Evolutionary conservation across 2,329 filamentous ascomycete species (phyloP), one percentile per base, ranked within the genome.

Genomic region (Coniochaeta sp.): DNA sequence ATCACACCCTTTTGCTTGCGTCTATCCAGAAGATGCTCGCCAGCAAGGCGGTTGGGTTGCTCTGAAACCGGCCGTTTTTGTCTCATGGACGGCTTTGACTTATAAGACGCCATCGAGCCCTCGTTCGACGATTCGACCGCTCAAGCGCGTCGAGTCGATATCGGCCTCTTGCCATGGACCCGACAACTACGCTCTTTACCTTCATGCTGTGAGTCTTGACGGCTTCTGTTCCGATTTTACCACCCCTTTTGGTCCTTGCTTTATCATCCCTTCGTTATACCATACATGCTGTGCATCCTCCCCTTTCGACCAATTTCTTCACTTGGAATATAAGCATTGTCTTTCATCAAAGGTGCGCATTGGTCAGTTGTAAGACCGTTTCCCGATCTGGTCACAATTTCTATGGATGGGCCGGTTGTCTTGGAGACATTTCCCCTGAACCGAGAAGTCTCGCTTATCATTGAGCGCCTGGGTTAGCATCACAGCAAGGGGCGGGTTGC

Each of bases 171-270:
- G 59, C 50, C 63, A 81, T 82, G 79, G 78, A 82, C 67, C 79
- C 79, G 50, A 74, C 74, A 38, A 86, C 83, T 20, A 84, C 84
- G 53, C 79, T 87, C 58, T 77, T 86, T 64, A 86, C 84, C 55
- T 87, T 87, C 65, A 76, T 83, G 69, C 68, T 85, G 82, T 85
- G 72, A 80, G 81, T 82, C 56, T 27, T 32, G 20, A 42, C 42
- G 22, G 30, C 46, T 31, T 58, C 52, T 51, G 47, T 46, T 45
- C 4, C 18, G 52, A 24, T 31, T 57, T 45, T 48, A 48, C 54
- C 59, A 54, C 58, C 57, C 55, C 49, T 49, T 58, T 53, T 54
- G 53, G 47, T 57, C 56, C 56, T 54, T 30, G 22, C 42, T 46
- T 46, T 9, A 8, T 46, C 45, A 9, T 47, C n/a, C 45, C 2